These are phyloP conservation scores for Emergomyces africanus DNA, from an alignment of 2,329 filamentous ascomycete genomes.

Conservation along the genomic window DNA sequence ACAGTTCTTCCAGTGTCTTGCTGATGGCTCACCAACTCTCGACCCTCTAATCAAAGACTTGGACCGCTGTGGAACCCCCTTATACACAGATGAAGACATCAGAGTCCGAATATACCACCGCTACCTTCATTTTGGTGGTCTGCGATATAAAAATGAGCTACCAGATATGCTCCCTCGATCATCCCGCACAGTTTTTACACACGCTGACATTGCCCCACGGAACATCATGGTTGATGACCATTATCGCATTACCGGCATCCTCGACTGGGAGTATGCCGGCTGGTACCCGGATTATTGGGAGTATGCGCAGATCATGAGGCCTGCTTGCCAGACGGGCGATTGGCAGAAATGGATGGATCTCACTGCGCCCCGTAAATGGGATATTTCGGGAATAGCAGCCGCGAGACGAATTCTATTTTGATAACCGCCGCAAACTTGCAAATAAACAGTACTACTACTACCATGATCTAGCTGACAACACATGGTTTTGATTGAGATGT, in stretches of 20 bases:
- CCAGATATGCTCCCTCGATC: constrained; percentile 16
- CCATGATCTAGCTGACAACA: too few relatives aligned
- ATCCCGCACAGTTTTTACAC: constrained; percentile 18
- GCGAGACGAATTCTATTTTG: constrained; percentile 23
- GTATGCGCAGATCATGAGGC: constrained; percentile 23
- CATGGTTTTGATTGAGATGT: too few relatives aligned
- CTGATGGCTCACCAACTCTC: constrained; percentile 14
- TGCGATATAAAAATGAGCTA: constrained; percentile 12
- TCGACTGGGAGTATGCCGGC: constrained; percentile 30
- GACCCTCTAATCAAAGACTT: constrained; percentile 15
- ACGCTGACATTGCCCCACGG: constrained; percentile 20
- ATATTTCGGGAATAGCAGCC: too few relatives aligned
- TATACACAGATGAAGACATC: constrained; percentile 13
- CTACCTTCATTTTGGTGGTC: constrained; percentile 15
- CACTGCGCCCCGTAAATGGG: constrained; percentile 17
- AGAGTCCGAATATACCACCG: constrained; percentile 16
- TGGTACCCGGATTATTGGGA: constrained; percentile 33
- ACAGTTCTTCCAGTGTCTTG: constrained; percentile 14
- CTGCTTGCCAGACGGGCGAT: constrained; percentile 13
- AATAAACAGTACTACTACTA: too few relatives aligned
- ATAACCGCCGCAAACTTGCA: too few relatives aligned
- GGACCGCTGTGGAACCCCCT: constrained; percentile 9
- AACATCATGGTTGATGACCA: constrained; percentile 20
- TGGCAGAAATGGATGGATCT: constrained; percentile 19
- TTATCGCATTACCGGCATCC: constrained; percentile 18